These are phyloP conservation scores for Teunomyces stri DNA, from an alignment of 805 yeast species.

Conservation along the genomic window DNA sequence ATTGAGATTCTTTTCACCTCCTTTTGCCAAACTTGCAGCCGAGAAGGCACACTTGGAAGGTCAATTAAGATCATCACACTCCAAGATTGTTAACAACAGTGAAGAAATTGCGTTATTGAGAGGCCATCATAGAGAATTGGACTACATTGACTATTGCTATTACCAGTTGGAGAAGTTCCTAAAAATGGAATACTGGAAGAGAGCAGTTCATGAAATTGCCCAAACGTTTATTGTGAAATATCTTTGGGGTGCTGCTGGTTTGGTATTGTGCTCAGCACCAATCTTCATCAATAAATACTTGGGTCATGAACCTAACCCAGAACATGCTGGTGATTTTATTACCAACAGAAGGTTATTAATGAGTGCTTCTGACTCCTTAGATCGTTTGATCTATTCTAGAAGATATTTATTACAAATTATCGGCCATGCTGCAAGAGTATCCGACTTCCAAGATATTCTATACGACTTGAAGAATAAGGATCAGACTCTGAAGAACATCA, in stretches of 20 bases:
- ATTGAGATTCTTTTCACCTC: slow-evolving; percentile 78
- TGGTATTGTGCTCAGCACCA: slow-evolving; percentile 83
- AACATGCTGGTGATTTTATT: slow-evolving; percentile 76
- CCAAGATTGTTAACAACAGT: slow-evolving; percentile 70
- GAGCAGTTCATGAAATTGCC: slow-evolving; percentile 77
- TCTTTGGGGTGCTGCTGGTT: slow-evolving; percentile 94
- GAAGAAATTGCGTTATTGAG: slow-evolving; percentile 86
- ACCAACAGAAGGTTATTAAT: slow-evolving; percentile 82
- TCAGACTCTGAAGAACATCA: slow-evolving; percentile 20
- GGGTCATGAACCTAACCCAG: slow-evolving; percentile 41
- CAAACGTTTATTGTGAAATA: slow-evolving; percentile 88
- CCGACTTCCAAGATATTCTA: slow-evolving; percentile 66
- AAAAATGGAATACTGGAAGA: slow-evolving; percentile 69
- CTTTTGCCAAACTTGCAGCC: slow-evolving; percentile 77
- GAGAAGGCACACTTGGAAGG: slow-evolving; percentile 81
- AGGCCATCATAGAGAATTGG: slow-evolving; percentile 79
- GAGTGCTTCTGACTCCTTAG: slow-evolving; percentile 85
- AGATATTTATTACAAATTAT: slow-evolving; percentile 78
- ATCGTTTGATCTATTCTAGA: slow-evolving; percentile 80
- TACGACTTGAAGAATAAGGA: slow-evolving; percentile 26
- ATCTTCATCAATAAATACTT: slow-evolving; percentile 63
- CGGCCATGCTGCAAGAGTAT: slow-evolving; percentile 76
- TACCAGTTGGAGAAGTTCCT: slow-evolving; percentile 78
- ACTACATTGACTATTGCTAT: slow-evolving; percentile 72
- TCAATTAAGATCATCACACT: slow-evolving; percentile 76